These are phyloP conservation scores for Metschnikowia colocasiae DNA, from an alignment of 805 yeast species.

Conservation along the genomic window DNA sequence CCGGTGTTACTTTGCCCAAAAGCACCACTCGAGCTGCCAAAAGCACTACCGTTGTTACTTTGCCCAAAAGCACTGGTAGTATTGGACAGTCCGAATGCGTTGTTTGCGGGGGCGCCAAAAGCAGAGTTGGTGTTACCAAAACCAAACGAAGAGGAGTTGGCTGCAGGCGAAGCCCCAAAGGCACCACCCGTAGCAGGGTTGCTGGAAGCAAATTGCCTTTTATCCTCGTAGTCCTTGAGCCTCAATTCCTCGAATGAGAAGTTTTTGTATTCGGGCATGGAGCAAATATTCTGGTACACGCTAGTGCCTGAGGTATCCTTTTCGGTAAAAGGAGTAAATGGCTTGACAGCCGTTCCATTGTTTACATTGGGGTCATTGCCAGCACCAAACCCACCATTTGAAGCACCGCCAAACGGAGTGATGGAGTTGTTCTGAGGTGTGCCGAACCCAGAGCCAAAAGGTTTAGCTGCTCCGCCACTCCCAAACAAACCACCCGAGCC, in stretches of 20 bases:
- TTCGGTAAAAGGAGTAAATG: slow-evolving; percentile 67
- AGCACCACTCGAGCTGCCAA: slow-evolving; percentile 3
- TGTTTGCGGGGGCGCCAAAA: slow-evolving; percentile 28
- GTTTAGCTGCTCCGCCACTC: slow-evolving; percentile 13
- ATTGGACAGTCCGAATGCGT: slow-evolving; percentile 34
- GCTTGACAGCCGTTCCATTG: slow-evolving; percentile 69
- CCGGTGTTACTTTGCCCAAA: slow-evolving; percentile 29
- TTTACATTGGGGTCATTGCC: slow-evolving; percentile 31
- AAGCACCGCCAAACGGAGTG: slow-evolving; percentile 20
- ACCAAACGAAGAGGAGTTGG: slow-evolving; percentile 10
- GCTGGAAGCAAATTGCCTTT: slow-evolving; percentile 56
- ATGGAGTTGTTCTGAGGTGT: slow-evolving; percentile 18
- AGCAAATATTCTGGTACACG: slow-evolving; percentile 67
- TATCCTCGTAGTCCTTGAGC: slow-evolving; percentile 78
- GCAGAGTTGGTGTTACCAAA: slow-evolving; percentile 11
- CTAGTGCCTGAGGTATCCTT: slow-evolving; percentile 60
- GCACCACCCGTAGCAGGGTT: slow-evolving; percentile 23
- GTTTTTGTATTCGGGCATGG: slow-evolving; percentile 87
- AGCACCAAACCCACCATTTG: slow-evolving; percentile 21
- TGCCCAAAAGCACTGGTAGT: slow-evolving; percentile 28
- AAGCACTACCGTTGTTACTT: slow-evolving; percentile 2
- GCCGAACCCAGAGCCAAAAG: slow-evolving; percentile 22
- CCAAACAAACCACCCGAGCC: slow-evolving; percentile 13
- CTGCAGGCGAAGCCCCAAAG: slow-evolving; percentile 17
- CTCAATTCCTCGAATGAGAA: slow-evolving; percentile 87